Evolutionary conservation across 129 eudicot species (phyloP), one percentile per base, ranked within the genome.

Genomic region (Chrysanthemum makinoi): DNA sequence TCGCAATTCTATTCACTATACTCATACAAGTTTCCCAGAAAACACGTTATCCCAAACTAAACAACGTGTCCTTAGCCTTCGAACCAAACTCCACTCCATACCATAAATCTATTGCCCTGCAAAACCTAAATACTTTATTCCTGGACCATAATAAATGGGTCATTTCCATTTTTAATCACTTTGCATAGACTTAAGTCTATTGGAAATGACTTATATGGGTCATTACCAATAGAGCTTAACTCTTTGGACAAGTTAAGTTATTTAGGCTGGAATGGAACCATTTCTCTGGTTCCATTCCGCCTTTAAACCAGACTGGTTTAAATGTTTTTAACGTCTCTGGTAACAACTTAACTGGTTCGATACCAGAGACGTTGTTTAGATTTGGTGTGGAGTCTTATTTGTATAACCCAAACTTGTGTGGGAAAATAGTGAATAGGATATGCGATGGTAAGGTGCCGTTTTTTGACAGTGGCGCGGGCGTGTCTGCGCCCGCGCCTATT

Each of bases 121-220:
- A 70, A 16, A 89, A 89, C 91, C 91, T 92, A 64, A 87, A 86
- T 67, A 50, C 96, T 3, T 73, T 92, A 5, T 73, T 87, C 46
- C 88, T 92, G 30, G 91, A 92, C 85, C 86, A 80, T 60, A 92
- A 92, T 81, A 52, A 53, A n/a, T 91, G 96, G 89, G 2, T 58
- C 79, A 52, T 91, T 91, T 52, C 98, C 96, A 0, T 57, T 68
- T 5, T 8, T 91, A 4, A 58, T 79, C 50, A 47, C 83, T 10
- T 89, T 88, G 17, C 86, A 85, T 78, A 83, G 85, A 2, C 75
- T 91, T 17, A 68, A 72, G 20, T 69, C 79, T 16, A 83, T 91
- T 56, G 98, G 66, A 22, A 91, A 91, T 70, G 85, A 80, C 75
- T 44, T 91, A 4, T 74, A 95, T 61, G 96, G 98, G 19, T 10